A percentile compares a stretch with the other conserved stretches of the same genome.
Conservation (phyloP, 768 basidiomycete genomes). For the Leccinum aurantiacum region DNA sequence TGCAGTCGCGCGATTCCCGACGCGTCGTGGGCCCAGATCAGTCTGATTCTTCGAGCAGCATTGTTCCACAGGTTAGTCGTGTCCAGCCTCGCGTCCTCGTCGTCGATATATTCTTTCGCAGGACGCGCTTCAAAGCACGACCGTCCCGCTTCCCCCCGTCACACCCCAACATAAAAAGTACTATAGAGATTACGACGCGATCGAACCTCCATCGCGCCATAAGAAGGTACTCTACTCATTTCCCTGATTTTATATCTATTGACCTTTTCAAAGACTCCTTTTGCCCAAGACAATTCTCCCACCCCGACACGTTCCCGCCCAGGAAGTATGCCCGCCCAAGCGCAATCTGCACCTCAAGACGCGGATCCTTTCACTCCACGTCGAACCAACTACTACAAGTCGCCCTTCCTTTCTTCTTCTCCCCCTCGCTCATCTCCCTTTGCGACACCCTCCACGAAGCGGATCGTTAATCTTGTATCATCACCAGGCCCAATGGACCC, state of each 20-base stretch:
- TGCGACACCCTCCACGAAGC: constrained; percentile 58
- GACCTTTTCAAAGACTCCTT: constrained; percentile 17
- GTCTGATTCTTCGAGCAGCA: constrained; percentile 31
- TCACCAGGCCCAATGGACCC: constrained; percentile 78
- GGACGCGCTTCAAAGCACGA: constrained; percentile 32
- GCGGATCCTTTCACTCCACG: constrained; percentile 53
- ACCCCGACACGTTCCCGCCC: constrained; percentile 40
- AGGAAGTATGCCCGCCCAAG: constrained; percentile 31
- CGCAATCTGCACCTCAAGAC: constrained; percentile 34
- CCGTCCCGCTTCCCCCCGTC: constrained; percentile 37
- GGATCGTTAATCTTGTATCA: constrained; percentile 73
- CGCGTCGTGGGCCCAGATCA: constrained; percentile 36
- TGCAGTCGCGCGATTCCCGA: constrained; percentile 57
- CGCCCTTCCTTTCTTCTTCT: constrained; percentile 61
- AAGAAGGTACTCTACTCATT: constrained; percentile 24
- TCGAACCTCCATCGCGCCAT: constrained; percentile 33
- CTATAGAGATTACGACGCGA: constrained; percentile 46
- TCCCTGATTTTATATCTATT: neutral
- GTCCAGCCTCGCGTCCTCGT: constrained; percentile 17
- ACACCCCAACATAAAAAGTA: constrained; percentile 64
- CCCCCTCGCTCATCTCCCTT: constrained; percentile 59
- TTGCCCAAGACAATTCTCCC: constrained; percentile 45
- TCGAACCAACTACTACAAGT: constrained; percentile 41
- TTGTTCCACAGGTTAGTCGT: constrained; percentile 42
- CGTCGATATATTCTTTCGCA: constrained; percentile 19